phyloP scores from a whole-genome alignment of 208 protist species.

The Wallacemonas sp. region DNA sequence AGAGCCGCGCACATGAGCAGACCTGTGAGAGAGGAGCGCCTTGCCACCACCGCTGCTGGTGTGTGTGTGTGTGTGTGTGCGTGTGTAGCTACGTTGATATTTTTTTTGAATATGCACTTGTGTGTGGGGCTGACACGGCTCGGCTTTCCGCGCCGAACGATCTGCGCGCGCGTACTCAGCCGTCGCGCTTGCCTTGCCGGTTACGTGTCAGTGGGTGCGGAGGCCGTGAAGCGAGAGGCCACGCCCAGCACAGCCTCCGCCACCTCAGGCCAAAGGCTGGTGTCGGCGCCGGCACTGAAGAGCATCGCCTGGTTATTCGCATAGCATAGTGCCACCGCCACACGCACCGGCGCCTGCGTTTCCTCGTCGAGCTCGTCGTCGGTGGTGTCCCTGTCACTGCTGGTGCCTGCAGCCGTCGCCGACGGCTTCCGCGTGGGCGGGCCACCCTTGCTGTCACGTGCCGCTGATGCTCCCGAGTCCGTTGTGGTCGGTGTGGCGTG shows the following conservation, averaged over 20 bases:
- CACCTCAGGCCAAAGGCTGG: constrained; percentile 27
- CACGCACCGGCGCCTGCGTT: constrained; percentile 43
- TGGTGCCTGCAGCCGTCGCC: not conserved
- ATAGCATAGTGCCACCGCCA: constrained; percentile 54
- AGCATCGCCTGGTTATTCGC: constrained; percentile 50
- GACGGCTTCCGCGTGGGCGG: not conserved
- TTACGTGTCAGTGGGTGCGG: not conserved
- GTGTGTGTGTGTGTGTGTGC: not conserved
- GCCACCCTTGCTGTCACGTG: not conserved
- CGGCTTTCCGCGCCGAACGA: too few species aligned
- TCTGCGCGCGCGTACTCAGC: too few species aligned
- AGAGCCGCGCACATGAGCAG: too few species aligned
- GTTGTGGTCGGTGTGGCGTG: not conserved
- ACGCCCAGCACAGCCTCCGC: constrained; percentile 47
- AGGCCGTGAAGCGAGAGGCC: constrained; percentile 35
- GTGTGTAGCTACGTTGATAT: not conserved
- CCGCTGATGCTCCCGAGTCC: not conserved
- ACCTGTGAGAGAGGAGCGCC: too few species aligned
- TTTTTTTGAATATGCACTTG: not conserved
- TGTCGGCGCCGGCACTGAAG: constrained; percentile 40
- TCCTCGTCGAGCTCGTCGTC: constrained; percentile 30
- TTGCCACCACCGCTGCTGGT: too few species aligned
- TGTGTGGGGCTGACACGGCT: too few species aligned
- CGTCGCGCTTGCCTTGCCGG: not conserved
- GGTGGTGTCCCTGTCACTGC: constrained; percentile 12